Conservation (phyloP, 129 eudicot genomes). For the Flaveria bidentis region DNA sequence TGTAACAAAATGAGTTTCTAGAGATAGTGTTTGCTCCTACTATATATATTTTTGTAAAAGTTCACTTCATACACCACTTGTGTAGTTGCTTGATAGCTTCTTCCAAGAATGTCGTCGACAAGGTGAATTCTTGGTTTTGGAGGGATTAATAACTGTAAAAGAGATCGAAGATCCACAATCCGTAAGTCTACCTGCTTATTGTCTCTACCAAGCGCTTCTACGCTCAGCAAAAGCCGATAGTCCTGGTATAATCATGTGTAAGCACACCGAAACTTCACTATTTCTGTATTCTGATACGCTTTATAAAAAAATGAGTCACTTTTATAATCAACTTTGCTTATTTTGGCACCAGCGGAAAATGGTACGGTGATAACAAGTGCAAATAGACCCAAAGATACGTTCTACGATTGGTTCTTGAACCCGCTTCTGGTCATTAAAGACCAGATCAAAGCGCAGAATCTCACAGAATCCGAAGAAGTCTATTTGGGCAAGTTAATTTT, state of each 20-base stretch:
- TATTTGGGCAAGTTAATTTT: constrained; percentile 69
- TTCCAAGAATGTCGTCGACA: constrained; percentile 56
- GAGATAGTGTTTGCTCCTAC: constrained; percentile 13
- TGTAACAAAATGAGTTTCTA: constrained; percentile 4
- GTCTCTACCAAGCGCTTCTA: constrained; percentile 56
- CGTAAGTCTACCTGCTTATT: constrained; percentile 75
- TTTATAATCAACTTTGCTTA: not conserved
- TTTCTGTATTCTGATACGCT: not conserved
- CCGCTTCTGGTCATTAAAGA: constrained; percentile 85
- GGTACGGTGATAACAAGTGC: constrained; percentile 62
- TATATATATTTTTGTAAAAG: not conserved
- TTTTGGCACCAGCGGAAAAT: constrained; percentile 50
- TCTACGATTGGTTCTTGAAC: constrained; percentile 83
- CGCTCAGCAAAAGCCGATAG: constrained; percentile 70
- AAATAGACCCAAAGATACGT: constrained; percentile 71
- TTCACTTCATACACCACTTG: constrained; percentile 12
- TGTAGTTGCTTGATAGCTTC: constrained; percentile 66
- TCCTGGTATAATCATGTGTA: constrained; percentile 67
- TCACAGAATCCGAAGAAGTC: constrained; percentile 59
- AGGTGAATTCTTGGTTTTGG: constrained; percentile 70
- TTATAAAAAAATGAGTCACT: not conserved
- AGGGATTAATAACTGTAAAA: constrained; percentile 61
- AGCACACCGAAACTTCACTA: constrained; percentile 20
- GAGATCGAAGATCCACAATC: constrained; percentile 82
- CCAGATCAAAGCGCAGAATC: constrained; percentile 74